These are phyloP conservation scores for Solanum etuberosum DNA, from an alignment of 257 asterid species.

Conservation along the genomic window DNA sequence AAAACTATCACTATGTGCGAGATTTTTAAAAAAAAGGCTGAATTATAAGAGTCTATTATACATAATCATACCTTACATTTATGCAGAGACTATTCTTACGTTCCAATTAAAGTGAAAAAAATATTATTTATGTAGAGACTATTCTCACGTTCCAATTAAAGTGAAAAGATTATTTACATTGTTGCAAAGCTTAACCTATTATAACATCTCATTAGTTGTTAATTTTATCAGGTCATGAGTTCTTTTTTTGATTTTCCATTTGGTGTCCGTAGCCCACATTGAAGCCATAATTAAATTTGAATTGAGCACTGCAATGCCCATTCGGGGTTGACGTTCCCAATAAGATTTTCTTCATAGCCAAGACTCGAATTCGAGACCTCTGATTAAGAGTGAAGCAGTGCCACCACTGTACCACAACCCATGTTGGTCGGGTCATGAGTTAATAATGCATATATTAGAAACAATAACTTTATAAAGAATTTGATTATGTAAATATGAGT, in stretches of 20 bases:
- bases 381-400: neutral
- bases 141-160: too few relatives aligned
- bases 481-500: neutral
- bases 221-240: neutral
- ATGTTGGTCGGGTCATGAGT: neutral
- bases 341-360: too few relatives aligned
- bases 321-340: too few relatives aligned
- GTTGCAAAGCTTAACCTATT: neutral
- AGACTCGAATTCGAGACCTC: rapidly evolving
- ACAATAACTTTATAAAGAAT: neutral
- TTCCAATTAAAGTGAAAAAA: neutral
- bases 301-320: too few relatives aligned
- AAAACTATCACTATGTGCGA: neutral
- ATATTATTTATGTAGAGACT: too few relatives aligned
- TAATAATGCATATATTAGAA: neutral
- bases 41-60: neutral
- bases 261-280: rapidly evolving
- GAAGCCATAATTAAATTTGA: rapidly evolving
- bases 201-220: neutral
- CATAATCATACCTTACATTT: neutral
- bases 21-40: rapidly evolving
- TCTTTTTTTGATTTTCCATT: too few relatives aligned
- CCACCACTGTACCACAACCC: rapidly evolving
- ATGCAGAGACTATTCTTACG: neutral
- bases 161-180: neutral